Conservation (phyloP, 352 stramenopile species). For the Phytophthora brassicae region DNA sequence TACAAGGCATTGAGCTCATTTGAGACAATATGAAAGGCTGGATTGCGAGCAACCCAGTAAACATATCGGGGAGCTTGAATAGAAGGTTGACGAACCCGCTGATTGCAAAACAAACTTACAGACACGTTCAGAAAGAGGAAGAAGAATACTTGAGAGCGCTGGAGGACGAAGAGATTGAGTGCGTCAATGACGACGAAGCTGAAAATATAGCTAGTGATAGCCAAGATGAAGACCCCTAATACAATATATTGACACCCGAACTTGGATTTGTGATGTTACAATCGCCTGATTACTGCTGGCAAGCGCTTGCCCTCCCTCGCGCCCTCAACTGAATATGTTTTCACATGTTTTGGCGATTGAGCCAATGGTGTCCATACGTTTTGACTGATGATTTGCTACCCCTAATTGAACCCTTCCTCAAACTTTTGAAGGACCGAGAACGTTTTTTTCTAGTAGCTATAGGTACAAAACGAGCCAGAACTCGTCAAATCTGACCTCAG, state of each 20-base stretch:
- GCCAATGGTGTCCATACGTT: not conserved
- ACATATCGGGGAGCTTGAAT: not conserved
- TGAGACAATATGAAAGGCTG: not conserved
- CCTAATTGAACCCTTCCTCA: not conserved
- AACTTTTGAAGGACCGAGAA: not conserved
- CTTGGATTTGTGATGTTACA: not conserved
- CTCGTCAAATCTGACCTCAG: not conserved
- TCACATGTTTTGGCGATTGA: not conserved
- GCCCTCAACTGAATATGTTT: not conserved
- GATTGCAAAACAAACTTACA: not conserved
- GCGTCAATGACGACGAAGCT: not conserved
- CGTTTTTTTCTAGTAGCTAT: not conserved
- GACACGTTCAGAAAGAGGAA: not conserved
- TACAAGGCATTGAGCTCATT: not conserved
- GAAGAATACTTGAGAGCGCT: not conserved
- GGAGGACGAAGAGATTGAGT: not conserved
- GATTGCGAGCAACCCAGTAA: not conserved
- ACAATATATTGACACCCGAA: not conserved
- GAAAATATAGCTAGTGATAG: not conserved
- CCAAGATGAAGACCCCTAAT: not conserved
- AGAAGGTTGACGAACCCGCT: not conserved
- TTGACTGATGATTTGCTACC: not conserved
- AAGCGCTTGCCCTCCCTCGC: no score
- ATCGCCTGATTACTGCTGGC: no score
- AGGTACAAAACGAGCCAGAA: not conserved